Evolutionary conservation across 768 basidiomycete genomes (phyloP), one percentile per base, ranked within the genome.

Genomic region (Cystofilobasidium capitatum): DNA sequence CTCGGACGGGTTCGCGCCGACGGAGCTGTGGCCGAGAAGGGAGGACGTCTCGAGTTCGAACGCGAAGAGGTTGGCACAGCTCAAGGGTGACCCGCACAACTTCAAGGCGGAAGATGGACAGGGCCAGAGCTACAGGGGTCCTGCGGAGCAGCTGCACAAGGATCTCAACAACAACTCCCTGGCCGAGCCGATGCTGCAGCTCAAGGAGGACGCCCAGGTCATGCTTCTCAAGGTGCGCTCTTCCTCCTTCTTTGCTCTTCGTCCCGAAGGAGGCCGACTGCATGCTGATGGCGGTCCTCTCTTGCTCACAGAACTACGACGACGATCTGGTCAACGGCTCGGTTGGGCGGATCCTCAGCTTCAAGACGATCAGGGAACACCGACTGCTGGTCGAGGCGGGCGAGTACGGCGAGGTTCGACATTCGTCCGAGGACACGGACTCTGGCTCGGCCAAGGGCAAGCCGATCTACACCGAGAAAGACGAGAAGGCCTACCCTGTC

Each of bases 21-120:
- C 96, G 1, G 96, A 98, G 77, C 79, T 99, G 88, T 94, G 72
- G 77, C 92, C 96, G 16, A 83, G 87, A 6, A 84, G 96, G 63
- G 86, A 92, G 69, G 91, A 97, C 69, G 96, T 99, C 22, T 91
- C 98, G 45, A 78, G 81, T 36, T 86, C 96, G 12, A 99, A 99
- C 77, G 73, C 76, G 17, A 75, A 77, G 17, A 85, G 93, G 33
- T 86, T 98, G 76, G 72, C 76, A 9, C 79, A 77, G 4, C 81
- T 98, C 29, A 70, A 77, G 0, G 83, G 84, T 1, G 79, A 86
- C 39, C 75, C 79, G 61, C 73, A 44, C 61, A 24, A 4, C 42
- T 62, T 9, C 42, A 58, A 9, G n/a, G 58, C 58, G 16, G 58
- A 59, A n/a, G 58, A 59, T n/a, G 33, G 24, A 16, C 2, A 1